Percentiles rank a stretch among this genome's conserved stretches.
phyloP scores from a whole-genome alignment of 2,329 filamentous ascomycete species.

The Colletotrichum cereale region DNA sequence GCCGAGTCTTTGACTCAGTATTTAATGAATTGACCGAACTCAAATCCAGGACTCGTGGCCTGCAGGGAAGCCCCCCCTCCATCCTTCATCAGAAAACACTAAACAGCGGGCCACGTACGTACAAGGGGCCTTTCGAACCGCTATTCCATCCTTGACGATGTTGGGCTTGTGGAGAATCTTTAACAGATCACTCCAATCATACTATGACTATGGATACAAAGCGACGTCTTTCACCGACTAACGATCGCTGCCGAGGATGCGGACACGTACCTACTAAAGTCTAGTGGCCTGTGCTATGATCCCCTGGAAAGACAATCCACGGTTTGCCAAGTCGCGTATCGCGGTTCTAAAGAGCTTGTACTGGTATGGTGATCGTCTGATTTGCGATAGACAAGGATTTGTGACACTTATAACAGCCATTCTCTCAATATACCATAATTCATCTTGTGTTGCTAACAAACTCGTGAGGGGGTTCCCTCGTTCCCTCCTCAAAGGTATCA shows the following conservation, averaged over 20 bases:
- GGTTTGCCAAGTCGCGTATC: no score
- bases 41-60: neutral
- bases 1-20: neutral
- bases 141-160: neutral
- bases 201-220: neutral
- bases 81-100: neutral
- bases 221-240: neutral
- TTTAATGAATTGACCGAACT: neutral
- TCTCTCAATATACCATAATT: no score
- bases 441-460: no score
- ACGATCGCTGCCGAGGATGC: neutral
- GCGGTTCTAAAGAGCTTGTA: no score
- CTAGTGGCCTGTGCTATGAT: no score
- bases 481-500: no score
- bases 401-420: no score
- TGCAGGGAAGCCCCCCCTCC: neutral
- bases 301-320: no score
- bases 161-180: slow-evolving; percentile 3
- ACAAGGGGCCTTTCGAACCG: no score
- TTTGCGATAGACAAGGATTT: no score
- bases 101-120: neutral
- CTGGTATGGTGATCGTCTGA: no score
- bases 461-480: no score
- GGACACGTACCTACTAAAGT: slow-evolving; percentile 7
- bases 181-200: neutral